Base-by-base conservation (phyloP, 345 rosid genomes). In the Linum tenue region DNA sequence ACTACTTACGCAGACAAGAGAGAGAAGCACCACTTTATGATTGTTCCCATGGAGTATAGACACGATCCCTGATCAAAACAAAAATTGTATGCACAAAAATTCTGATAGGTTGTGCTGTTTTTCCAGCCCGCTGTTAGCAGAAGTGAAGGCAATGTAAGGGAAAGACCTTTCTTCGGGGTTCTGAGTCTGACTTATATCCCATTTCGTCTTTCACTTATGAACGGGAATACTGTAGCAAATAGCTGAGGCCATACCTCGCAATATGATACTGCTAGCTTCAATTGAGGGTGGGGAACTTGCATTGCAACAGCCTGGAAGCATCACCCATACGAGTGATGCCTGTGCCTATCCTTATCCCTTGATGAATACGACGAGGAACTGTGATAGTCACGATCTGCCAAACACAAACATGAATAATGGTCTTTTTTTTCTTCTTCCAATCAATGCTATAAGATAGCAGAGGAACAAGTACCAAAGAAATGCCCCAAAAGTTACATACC, bases 311-410 rank as follows among this genome's bases (percentile, higher is more conserved):
- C 31, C 53, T 48, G 14, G 11, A 3, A 48, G 53, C 53, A 48
- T 69, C 69, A 71, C 9, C 80, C 44, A 64, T 69, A 68, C 11
- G 65, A 78, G 38, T 80, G 82, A 72, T 83, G 88, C 56, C 85
- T 76, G 59, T 77, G 78, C 17, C 90, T 80, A 63, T 83, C 90
- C 74, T 86, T 86, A 53, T 86, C 92, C 78, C 87, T 82, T 7
- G 86, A 87, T 6, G 86, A 77, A 70, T 82, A 78, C 1, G 31
- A 22, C 31, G 84, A 80, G 22, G 86, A 81, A 62, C 85, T 64
- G 68, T 74, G 73, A 74, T 83, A 83, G 62, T 83, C 85, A 7
- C 79, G 80, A 73, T 87, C 92, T 86, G 83, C 64, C 66, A 59
- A 3, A 39, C 31, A 58, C 3, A 37, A 39, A 10, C 38, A 39